These are phyloP conservation scores for Suillus subalutaceus DNA, from an alignment of 768 basidiomycete species.

Conservation along the genomic window DNA sequence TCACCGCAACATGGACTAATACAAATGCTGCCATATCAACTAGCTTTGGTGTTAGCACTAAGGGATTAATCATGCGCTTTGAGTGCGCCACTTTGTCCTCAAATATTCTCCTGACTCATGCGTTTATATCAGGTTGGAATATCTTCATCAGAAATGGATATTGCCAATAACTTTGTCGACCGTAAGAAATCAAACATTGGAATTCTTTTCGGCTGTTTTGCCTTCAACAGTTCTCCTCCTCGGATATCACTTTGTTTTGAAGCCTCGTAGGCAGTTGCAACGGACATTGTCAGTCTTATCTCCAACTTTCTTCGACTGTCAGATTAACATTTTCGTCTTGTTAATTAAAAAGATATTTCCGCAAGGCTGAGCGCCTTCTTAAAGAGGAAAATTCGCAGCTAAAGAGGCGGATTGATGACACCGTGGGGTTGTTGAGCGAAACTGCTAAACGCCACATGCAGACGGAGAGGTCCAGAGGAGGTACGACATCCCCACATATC, in stretches of 20 bases:
- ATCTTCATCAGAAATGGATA: constrained; percentile 58
- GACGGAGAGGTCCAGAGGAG: constrained; percentile 67
- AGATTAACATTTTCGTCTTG: not conserved
- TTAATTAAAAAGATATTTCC: constrained; percentile 56
- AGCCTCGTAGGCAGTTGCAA: constrained; percentile 54
- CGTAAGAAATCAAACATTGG: constrained; percentile 48
- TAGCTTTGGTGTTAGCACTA: constrained; percentile 43
- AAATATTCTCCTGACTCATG: constrained; percentile 19
- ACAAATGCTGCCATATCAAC: constrained; percentile 47
- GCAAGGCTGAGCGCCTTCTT: constrained; percentile 60
- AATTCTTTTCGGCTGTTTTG: constrained; percentile 53
- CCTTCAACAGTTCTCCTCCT: constrained; percentile 57
- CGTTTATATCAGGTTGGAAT: constrained; percentile 45
- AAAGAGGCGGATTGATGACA: constrained; percentile 65
- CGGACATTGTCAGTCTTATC: constrained; percentile 51
- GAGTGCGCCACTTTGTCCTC: constrained; percentile 43
- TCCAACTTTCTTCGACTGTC: constrained; percentile 11
- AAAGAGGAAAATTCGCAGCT: constrained; percentile 67
- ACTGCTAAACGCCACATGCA: constrained; percentile 65
- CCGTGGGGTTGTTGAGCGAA: constrained; percentile 64
- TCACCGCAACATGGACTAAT: constrained; percentile 53
- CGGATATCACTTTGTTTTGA: constrained; percentile 59
- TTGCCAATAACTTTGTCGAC: constrained; percentile 61
- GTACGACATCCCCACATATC: constrained; percentile 39
- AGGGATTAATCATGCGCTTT: constrained; percentile 55